A percentile compares a stretch with the other conserved stretches of the same genome.
phyloP scores from a whole-genome alignment of 768 basidiomycete genomes.

The Agaricus blazei region DNA sequence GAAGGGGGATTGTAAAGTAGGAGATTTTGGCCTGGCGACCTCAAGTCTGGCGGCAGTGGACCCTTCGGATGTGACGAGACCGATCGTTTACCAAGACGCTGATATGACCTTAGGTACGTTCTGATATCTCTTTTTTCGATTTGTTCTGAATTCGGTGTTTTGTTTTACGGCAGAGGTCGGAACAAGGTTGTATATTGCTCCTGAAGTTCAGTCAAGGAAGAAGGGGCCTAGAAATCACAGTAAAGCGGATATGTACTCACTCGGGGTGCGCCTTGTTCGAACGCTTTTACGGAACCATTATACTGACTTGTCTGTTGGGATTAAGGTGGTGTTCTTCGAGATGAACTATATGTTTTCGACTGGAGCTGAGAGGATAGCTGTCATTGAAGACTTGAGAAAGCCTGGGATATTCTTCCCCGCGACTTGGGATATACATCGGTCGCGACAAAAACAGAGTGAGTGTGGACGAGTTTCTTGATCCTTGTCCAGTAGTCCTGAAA shows the following conservation, averaged over 20 bases:
- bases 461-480: constrained; percentile 1
- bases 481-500: not conserved
- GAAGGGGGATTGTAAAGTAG: constrained; percentile 86
- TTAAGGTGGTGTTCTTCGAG: constrained; percentile 92
- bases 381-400: constrained; percentile 74
- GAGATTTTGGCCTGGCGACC: constrained; percentile 91
- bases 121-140: not conserved
- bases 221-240: constrained; percentile 69
- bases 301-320: not conserved
- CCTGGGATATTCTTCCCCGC: constrained; percentile 72
- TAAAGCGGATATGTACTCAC: constrained; percentile 93
- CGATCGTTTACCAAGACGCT: constrained; percentile 39
- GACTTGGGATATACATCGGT: constrained; percentile 59
- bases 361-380: constrained; percentile 76
- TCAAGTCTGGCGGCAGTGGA: constrained; percentile 77
- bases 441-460: constrained; percentile 67
- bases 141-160: not conserved
- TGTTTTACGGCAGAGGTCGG: constrained; percentile 61
- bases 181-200: constrained; percentile 88
- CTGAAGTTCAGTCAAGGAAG: constrained; percentile 71
- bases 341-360: constrained; percentile 89
- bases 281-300: not conserved
- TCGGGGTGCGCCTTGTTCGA: constrained; percentile 56
- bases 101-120: constrained; percentile 72
- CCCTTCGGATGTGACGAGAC: constrained; percentile 57